phyloP scores from a whole-genome alignment of 768 basidiomycete genomes.

The Nidula microcarpa region DNA sequence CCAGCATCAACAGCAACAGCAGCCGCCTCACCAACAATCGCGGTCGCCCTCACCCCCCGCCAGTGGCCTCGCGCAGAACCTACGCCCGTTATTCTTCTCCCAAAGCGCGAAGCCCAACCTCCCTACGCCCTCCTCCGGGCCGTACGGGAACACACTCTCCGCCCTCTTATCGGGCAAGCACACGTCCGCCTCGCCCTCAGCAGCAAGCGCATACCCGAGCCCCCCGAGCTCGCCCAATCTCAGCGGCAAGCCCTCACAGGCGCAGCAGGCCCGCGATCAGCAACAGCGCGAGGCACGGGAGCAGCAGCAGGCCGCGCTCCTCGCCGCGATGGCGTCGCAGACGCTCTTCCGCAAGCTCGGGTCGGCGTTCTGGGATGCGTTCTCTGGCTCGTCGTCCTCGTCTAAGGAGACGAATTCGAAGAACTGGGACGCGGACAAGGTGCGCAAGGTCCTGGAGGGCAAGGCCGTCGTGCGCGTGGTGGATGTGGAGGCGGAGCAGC shows the following conservation, averaged over 20 bases:
- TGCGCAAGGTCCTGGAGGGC: constrained; percentile 77
- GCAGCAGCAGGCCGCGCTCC: constrained; percentile 46
- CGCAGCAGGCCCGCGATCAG: constrained; percentile 10
- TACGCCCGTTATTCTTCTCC: background rate
- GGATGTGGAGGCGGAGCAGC: constrained; percentile 53
- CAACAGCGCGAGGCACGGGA: constrained; percentile 24
- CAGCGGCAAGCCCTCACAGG: background rate
- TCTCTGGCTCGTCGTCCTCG: constrained; percentile 47
- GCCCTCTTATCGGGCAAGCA: background rate
- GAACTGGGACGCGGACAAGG: constrained; percentile 70
- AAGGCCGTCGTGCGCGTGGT: constrained; percentile 78
- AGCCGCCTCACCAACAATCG: constrained; percentile 30
- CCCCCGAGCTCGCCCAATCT: background rate
- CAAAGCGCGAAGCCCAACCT: background rate
- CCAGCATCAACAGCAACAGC: constrained; percentile 33
- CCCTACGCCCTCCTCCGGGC: constrained; percentile 12
- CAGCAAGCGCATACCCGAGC: background rate
- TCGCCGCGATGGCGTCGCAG: constrained; percentile 76
- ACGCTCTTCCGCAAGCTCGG: constrained; percentile 72
- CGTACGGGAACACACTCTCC: background rate
- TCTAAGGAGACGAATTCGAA: constrained; percentile 7
- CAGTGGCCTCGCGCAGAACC: background rate
- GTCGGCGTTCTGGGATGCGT: constrained; percentile 86
- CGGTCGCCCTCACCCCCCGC: background rate
- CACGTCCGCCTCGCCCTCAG: background rate